Base-by-base conservation (phyloP, 2,329 filamentous ascomycete genomes). In the Tolypocladium tundrense region DNA sequence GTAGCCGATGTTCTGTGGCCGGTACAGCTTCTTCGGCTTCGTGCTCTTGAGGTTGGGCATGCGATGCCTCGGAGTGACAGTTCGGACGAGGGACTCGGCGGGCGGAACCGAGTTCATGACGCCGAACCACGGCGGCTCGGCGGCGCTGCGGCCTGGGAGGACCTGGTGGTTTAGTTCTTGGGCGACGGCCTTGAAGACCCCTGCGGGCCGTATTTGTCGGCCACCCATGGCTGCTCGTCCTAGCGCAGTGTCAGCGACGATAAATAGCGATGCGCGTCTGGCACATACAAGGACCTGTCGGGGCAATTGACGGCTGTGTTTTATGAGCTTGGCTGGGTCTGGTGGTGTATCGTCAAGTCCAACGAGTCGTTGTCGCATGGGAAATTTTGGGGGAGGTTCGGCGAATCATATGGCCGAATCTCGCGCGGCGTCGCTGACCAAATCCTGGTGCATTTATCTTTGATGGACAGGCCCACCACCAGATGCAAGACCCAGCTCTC, bases 1-100 rank as follows among this genome's bases (percentile, higher is more conserved):
- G 70, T 94, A 97, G 57, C 76, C 77, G 62, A 99, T 86, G 59
- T 78, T 75, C 63, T 91, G 83, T 1, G 94, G 94, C 65, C 86
- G 84, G 78, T 92, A 97, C 66, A 96, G 76, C 65, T 86, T 84
- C 73, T 85, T 91, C 37, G 88, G 80, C 70, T 79, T 78, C 55
- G 75, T 73, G 37, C 65, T 59, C 66, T 79, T 83, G n/a, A 70
- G 69, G 59, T 74, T 69, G 4, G 64, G 63, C 33, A 65, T 56
- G 53, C 69, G 70, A 66, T 82, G 81, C 57, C 78, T 75, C 19
- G 75, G 69, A 2, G 82, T 76, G 57, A 80, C 70, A 7, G 78
- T 77, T 57, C 85, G 79, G 33, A 79, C 79, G 60, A 84, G 69
- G 45, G 79, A 78, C 69, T 87, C 83, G 64, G 81, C 70, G 4